Percentiles rank a stretch among this genome's conserved stretches.
phyloP scores from a whole-genome alignment of 139 green algal genomes.

The Micromonas commoda region DNA sequence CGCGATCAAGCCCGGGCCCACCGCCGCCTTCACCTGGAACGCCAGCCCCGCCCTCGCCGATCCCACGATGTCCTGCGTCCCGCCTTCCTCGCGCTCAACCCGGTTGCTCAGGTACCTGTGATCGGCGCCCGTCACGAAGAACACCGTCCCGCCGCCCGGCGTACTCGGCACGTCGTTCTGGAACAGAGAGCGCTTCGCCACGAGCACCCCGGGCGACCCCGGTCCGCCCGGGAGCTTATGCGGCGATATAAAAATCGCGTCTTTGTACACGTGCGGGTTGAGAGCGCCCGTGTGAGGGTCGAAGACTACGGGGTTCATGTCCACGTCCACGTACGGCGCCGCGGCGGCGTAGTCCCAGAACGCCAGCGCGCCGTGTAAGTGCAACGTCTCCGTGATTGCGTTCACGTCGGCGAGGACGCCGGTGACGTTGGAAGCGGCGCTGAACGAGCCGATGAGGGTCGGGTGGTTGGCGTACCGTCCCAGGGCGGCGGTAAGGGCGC shows the following conservation, averaged over 20 bases:
- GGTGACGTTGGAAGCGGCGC: constrained; percentile 39
- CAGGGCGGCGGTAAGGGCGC: constrained; percentile 23
- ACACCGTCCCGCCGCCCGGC: constrained; percentile 28
- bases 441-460: constrained; percentile 39
- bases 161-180: constrained; percentile 6
- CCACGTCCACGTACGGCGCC: constrained; percentile 27
- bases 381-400: constrained; percentile 33
- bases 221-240: constrained; percentile 38
- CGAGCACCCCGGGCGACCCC: constrained; percentile 30
- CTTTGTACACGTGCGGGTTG: constrained; percentile 34
- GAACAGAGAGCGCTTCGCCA: constrained; percentile 30
- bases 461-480: not conserved
- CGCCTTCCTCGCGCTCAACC: constrained; percentile 33
- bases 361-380: constrained; percentile 34
- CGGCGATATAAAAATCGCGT: constrained; percentile 36
- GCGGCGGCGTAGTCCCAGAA: constrained; percentile 43
- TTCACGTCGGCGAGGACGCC: constrained; percentile 37
- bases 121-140: constrained; percentile 34
- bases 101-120: constrained; percentile 35
- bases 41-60: constrained; percentile 22
- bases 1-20: constrained; percentile 19
- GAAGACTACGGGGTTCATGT: constrained; percentile 32
- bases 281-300: not conserved
- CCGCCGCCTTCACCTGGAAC: constrained; percentile 25
- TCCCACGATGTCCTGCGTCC: constrained; percentile 34